Evolutionary conservation across 768 basidiomycete genomes (phyloP), one percentile per base, ranked within the genome.

Genomic region (Phaeolepiota aurea): DNA sequence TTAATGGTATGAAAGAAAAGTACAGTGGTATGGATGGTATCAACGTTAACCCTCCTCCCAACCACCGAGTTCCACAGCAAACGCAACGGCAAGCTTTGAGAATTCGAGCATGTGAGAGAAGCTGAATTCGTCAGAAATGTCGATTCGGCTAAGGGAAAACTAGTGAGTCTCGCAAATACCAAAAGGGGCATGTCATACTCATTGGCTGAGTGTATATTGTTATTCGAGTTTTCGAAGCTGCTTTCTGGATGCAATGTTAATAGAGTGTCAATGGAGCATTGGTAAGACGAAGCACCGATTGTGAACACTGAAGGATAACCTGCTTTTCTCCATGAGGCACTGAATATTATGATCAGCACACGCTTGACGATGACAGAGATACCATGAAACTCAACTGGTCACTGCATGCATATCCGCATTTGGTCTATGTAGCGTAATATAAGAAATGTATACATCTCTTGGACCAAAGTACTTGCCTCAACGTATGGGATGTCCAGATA

Each of bases 401-500:
- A 50, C 85, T 88, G 70, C 91, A 96, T 39, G 89, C 90, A 54
- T 96, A 94, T 23, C 87, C 89, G 64, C 92, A 94, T 67, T 83
- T 71, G 42, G 92, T 96, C 69, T 87, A 32, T 16, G 40, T n/a
- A n/a, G n/a, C n/a, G n/a, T n/a, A n/a, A n/a, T n/a, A n/a, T n/a
- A n/a, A n/a, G n/a, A n/a, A n/a, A n/a, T n/a, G n/a, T n/a, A n/a
- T n/a, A n/a, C n/a, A n/a, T n/a, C n/a, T 35, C 20, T 35, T 31
- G 16, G 31, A 15, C 32, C 4, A 31, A 31, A 20, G 19, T 13
- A 53, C 63, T 40, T 35, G 70, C 72, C 64, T 71, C 79, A 19
- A 77, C 82, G 51, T 76, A 88, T 19, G 91, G 90, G 48, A 94
- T 90, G 54, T 78, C 72, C 41, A 93, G 74, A 57, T 96, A 96